These are phyloP conservation scores for Chaetoscypha palmicola DNA, from an alignment of 2,329 filamentous ascomycete species.

Conservation along the genomic window DNA sequence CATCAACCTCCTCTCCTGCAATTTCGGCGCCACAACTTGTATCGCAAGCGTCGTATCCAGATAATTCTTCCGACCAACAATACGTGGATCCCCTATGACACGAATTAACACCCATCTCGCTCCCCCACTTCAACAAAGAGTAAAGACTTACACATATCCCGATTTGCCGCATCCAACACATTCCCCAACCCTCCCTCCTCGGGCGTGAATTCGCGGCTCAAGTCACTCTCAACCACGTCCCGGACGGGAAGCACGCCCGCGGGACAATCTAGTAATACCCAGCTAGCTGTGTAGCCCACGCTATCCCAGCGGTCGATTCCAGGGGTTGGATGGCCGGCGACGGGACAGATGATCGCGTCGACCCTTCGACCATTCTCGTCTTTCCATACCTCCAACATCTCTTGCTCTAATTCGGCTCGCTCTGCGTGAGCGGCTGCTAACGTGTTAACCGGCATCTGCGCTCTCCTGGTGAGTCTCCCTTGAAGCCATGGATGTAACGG, in stretches of 20 bases:
- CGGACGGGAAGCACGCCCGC: constrained; percentile 51
- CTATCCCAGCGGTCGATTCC: constrained; percentile 56
- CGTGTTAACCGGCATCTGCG: constrained; percentile 40
- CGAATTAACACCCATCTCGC: too few species aligned
- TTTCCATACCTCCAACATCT: constrained; percentile 52
- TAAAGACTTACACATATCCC: constrained; percentile 44
- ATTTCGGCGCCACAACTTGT: constrained; percentile 27
- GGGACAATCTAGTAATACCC: constrained; percentile 56
- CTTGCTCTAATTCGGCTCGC: constrained; percentile 44
- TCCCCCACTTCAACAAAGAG: neutral
- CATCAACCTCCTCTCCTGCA: constrained; percentile 26
- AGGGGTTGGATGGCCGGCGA: constrained; percentile 57
- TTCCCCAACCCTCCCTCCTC: constrained; percentile 37
- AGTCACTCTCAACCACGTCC: constrained; percentile 40
- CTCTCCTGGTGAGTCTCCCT: constrained; percentile 42
- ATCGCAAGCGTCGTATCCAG: constrained; percentile 25
- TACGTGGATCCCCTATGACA: constrained; percentile 24
- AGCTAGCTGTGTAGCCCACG: constrained; percentile 53
- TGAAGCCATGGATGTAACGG: constrained; percentile 54
- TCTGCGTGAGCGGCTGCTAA: constrained; percentile 46
- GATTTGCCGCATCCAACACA: constrained; percentile 52
- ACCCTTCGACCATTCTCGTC: constrained; percentile 37
- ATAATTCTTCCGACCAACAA: constrained; percentile 26
- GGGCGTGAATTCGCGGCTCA: constrained; percentile 40
- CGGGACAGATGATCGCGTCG: constrained; percentile 56